Conservation (phyloP, 768 basidiomycete species). For the Suillus fuscotomentosus region DNA sequence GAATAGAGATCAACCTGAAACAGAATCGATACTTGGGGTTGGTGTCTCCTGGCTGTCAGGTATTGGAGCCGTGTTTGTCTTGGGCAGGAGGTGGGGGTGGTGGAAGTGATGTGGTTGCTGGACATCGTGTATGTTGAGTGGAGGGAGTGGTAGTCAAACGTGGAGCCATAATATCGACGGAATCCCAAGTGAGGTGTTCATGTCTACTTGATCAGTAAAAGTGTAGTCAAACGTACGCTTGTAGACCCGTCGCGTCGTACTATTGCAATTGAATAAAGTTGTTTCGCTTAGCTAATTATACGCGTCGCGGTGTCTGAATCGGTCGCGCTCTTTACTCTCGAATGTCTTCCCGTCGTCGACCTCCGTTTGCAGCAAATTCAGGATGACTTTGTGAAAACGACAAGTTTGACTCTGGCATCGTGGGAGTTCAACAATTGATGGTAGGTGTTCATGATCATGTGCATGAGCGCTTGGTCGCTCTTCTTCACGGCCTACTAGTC, state of each 20-base stretch:
- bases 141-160: neutral
- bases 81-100: constrained; percentile 5
- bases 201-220: neutral
- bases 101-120: neutral
- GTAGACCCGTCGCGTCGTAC: too few species aligned
- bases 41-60: neutral
- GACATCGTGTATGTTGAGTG: neutral
- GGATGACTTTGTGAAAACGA: neutral
- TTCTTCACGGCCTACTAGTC: neutral
- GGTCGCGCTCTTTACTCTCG: neutral
- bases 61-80: neutral
- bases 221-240: neutral
- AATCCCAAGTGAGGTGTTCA: neutral
- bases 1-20: neutral
- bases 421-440: neutral
- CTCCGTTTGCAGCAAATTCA: too few species aligned
- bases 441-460: neutral
- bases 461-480: neutral
- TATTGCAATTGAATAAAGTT: too few species aligned
- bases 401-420: neutral
- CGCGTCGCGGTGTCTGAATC: neutral
- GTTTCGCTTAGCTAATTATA: neutral
- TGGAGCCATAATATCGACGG: neutral
- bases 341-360: neutral
- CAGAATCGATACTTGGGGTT: neutral